Conservation (phyloP, 129 eudicot genomes). For the Rutidosis leptorrhynchoides region DNA sequence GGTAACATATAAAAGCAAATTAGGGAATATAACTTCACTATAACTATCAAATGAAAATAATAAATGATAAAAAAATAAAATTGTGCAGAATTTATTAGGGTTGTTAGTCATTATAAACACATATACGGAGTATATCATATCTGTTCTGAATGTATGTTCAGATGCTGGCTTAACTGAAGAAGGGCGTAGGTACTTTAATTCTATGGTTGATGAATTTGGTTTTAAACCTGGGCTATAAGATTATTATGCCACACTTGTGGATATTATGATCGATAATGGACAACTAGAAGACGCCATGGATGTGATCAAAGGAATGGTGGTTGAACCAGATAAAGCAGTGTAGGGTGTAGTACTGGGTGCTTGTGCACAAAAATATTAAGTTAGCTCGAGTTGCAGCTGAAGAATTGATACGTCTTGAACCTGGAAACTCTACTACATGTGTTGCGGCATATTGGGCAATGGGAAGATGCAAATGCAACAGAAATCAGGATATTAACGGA, state of each 20-base stretch:
- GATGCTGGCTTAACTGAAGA: slow-evolving; percentile 67
- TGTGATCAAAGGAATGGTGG: slow-evolving; percentile 53
- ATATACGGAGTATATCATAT: too few relatives aligned
- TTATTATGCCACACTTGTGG: slow-evolving; percentile 74
- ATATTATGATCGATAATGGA: slow-evolving; percentile 59
- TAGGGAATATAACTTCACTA: too few relatives aligned
- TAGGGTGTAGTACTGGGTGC: slow-evolving; percentile 83
- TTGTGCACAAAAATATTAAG: slow-evolving; percentile 76
- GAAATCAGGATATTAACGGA: slow-evolving; percentile 52
- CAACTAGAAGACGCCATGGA: slow-evolving; percentile 68
- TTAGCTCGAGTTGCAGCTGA: slow-evolving; percentile 69
- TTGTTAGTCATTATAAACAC: too few relatives aligned
- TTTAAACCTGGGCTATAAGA: slow-evolving; percentile 62
- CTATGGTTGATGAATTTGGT: slow-evolving; percentile 62
- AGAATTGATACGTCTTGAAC: slow-evolving; percentile 56
- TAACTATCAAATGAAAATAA: too few relatives aligned
- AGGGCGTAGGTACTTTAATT: slow-evolving; percentile 52
- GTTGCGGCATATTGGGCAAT: slow-evolving; percentile 51
- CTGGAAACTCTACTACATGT: slow-evolving; percentile 63
- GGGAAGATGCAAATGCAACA: slow-evolving; percentile 66
- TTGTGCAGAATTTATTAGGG: too few relatives aligned
- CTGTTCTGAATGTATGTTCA: slow-evolving; percentile 74
- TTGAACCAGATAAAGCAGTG: slow-evolving; percentile 60
- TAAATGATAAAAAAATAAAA: too few relatives aligned
- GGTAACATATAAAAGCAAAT: too few relatives aligned